A percentile compares a stretch with the other conserved stretches of the same genome.
These are phyloP conservation scores for Fusarium agapanthi DNA, from an alignment of 2,329 filamentous ascomycete species.

Conservation along the genomic window DNA sequence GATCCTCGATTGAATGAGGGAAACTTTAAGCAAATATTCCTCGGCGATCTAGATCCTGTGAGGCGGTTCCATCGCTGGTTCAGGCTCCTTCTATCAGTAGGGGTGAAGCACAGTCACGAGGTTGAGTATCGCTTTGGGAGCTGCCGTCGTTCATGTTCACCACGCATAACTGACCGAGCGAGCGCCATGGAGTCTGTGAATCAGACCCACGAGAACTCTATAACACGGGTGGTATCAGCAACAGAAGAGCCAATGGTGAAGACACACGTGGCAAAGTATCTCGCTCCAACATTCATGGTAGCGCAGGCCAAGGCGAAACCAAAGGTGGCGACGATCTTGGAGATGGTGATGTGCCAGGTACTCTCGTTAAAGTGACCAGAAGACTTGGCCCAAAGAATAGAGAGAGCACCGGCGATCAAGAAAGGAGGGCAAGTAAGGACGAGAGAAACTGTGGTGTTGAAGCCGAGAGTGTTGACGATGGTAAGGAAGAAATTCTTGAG, in stretches of 20 bases:
- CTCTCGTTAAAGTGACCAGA: slow-evolving; percentile 35
- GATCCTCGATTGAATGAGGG: too few species aligned
- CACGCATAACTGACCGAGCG: too few species aligned
- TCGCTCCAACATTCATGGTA: slow-evolving; percentile 37
- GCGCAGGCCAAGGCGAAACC: slow-evolving; percentile 38
- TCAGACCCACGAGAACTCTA: too few species aligned
- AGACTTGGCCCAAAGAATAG: slow-evolving; percentile 32
- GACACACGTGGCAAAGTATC: slow-evolving; percentile 47
- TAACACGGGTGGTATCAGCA: too few species aligned
- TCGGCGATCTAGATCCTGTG: too few species aligned
- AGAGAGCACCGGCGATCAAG: slow-evolving; percentile 50
- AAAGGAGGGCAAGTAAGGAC: slow-evolving; percentile 61
- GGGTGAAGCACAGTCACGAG: too few species aligned
- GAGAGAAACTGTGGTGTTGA: slow-evolving; percentile 57
- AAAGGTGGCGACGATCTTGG: slow-evolving; percentile 51
- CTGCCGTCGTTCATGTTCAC: too few species aligned
- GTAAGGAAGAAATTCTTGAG: slow-evolving; percentile 47
- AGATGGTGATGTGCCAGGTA: slow-evolving; percentile 33
- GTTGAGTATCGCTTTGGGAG: too few species aligned
- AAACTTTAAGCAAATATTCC: too few species aligned
- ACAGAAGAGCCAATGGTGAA: slow-evolving; percentile 52
- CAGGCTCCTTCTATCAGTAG: too few species aligned
- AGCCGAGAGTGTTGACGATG: slow-evolving; percentile 57
- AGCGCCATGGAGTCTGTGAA: too few species aligned
- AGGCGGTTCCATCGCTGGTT: too few species aligned